Evolutionary conservation across 306 rosid species (phyloP), one percentile per base, ranked within the genome.

Genomic region (Castanospermum australe): DNA sequence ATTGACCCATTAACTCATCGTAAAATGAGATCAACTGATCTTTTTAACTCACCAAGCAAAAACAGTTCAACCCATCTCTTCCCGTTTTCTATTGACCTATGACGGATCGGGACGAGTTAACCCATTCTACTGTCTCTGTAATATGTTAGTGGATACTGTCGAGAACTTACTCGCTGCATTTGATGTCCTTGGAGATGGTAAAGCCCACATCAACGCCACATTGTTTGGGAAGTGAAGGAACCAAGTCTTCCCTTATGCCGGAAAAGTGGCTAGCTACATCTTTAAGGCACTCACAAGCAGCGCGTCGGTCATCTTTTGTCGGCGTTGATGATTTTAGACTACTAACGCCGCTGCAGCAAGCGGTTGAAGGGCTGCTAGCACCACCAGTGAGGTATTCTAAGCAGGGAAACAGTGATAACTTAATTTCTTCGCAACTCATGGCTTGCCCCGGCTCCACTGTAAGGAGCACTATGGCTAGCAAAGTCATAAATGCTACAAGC

Each of bases 281-380:
- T 76, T 52, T 24, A 5, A 88, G 25, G 39, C 92, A 86, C 22
- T 78, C n/a, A 47, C 89, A 86, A 6, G 80, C 83, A 0, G 15
- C 67, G 3, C 35, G 81, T 2, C 50, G 35, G 8, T 83, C 85
- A 0, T 51, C 32, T 1, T 18, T 60, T 1, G 83, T 36, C 0
- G 57, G 56, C 5, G 81, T 5, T 28, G 42, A 63, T 5, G 71
- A 28, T 60, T 67, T 73, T 38, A 87, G 28, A 20, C 15, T 3
- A 0, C 3, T 4, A 4, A 82, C 15, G 1, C 42, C 87, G 1
- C 2, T 11, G 44, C 88, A 87, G 10, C 88, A 87, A 1, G 2
- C 9, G 0, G 0, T 0, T 0, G 83, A 22, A 0, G 83, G 88
- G 0, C 0, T 13, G 17, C 4, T 20, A 3, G 14, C 67, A 2